These are phyloP conservation scores for Mycena crocata DNA, from an alignment of 768 basidiomycete genomes.

Conservation along the genomic window DNA sequence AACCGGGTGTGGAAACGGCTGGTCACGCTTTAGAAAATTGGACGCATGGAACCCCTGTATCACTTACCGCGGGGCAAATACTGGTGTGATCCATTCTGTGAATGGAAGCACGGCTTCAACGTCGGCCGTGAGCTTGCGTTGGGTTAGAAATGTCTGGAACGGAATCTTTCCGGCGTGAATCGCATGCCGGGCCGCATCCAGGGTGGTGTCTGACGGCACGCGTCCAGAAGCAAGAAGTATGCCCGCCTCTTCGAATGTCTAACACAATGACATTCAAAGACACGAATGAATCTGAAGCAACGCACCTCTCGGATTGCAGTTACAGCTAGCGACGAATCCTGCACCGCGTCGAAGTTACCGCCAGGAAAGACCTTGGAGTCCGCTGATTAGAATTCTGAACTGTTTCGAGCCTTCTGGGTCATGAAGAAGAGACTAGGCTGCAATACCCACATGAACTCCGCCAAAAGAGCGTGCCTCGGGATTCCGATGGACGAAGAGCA, in stretches of 20 bases:
- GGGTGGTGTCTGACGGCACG: conserved; percentile 47
- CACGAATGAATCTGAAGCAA: too few relatives aligned
- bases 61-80: conserved; percentile 60
- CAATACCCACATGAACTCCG: conserved; percentile 69
- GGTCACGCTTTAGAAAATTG: conserved; percentile 19
- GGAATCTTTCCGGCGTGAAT: conserved; percentile 64
- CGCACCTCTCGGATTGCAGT: conserved; percentile 84
- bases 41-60: background rate
- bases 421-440: background rate
- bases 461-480: conserved; percentile 72
- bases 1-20: conserved; percentile 82
- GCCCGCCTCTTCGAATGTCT: conserved; percentile 83
- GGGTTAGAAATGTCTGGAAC: conserved; percentile 66
- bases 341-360: conserved; percentile 71
- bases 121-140: conserved; percentile 58
- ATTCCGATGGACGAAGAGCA: conserved; percentile 78
- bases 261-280: too few relatives aligned
- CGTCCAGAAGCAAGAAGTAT: conserved; percentile 64
- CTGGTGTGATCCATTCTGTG: conserved; percentile 82
- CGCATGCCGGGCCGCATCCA: conserved; percentile 66
- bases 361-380: conserved; percentile 77
- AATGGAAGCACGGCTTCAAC: conserved; percentile 68
- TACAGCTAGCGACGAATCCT: conserved; percentile 66
- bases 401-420: background rate
- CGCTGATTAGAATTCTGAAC: conserved; percentile 1